Conservation (phyloP, 164 flowering plant species). For the Malania oleifera region DNA sequence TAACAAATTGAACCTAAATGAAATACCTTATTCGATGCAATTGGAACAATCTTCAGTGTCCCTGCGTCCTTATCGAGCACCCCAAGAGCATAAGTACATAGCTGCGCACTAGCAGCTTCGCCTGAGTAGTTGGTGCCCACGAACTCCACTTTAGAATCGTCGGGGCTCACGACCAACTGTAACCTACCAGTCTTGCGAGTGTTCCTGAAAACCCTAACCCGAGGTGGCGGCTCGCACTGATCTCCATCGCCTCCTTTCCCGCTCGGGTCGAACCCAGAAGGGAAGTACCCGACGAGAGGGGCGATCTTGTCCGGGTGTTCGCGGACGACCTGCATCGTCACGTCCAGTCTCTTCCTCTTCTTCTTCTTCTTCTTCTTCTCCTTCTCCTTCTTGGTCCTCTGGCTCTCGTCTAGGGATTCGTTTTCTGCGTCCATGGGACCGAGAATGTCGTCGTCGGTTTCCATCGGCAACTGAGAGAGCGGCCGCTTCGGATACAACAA, state of each 20-base stretch:
- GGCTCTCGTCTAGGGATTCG: background rate
- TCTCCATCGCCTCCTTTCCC: background rate
- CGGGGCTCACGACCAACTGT: constrained; percentile 63
- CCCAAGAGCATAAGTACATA: constrained; percentile 63
- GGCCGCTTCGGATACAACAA: too few relatives aligned
- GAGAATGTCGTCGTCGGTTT: too few relatives aligned
- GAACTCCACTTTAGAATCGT: constrained; percentile 40
- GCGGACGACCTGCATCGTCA: constrained; percentile 20
- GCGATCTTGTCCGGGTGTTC: constrained; percentile 28
- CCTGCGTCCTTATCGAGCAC: constrained; percentile 61
- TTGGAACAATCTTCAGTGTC: constrained; percentile 60
- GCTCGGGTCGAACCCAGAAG: constrained; percentile 39
- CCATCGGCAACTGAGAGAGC: too few relatives aligned
- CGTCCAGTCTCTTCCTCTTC: constrained; percentile 14
- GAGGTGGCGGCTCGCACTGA: constrained; percentile 6
- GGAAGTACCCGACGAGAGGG: constrained; percentile 53
- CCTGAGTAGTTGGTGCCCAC: constrained; percentile 71
- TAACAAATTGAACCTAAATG: too few relatives aligned
- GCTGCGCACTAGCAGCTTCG: constrained; percentile 50
- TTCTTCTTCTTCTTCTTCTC: constrained; percentile 11
- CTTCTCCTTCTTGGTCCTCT: background rate
- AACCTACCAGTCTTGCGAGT: constrained; percentile 27
- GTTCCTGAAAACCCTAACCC: constrained; percentile 32
- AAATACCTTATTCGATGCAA: constrained; percentile 70
- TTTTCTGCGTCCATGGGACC: background rate